Percentiles rank a stretch among this genome's conserved stretches.
These are phyloP conservation scores for Hortaea werneckii DNA, from an alignment of 2,329 filamentous ascomycete genomes.

Conservation along the genomic window DNA sequence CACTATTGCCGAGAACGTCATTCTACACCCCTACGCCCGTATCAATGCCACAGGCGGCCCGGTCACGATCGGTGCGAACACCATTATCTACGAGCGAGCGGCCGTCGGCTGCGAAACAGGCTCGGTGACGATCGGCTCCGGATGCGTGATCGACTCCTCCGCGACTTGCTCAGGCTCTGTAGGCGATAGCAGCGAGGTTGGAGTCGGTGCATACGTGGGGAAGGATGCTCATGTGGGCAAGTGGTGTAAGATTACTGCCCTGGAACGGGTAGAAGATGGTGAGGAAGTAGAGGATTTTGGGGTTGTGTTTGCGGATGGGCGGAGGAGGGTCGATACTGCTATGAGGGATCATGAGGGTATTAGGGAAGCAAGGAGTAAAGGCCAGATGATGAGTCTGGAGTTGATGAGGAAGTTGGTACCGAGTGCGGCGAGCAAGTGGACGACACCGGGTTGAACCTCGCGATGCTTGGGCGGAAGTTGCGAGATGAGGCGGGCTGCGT, in stretches of 20 bases:
- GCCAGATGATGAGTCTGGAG: constrained; percentile 24
- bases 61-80: constrained; percentile 40
- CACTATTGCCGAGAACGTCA: constrained; percentile 62
- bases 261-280: constrained; percentile 26
- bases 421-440: constrained; percentile 27
- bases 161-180: constrained; percentile 29
- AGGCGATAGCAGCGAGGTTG: constrained; percentile 21
- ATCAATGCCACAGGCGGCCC: constrained; percentile 32
- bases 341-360: constrained; percentile 20
- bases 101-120: constrained; percentile 22
- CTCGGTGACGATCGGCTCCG: constrained; percentile 25
- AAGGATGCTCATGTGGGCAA: constrained; percentile 35
- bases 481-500: too few species aligned
- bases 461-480: too few species aligned
- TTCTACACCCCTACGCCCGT: constrained; percentile 74
- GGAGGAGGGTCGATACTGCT: constrained; percentile 31
- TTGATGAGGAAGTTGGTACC: constrained; percentile 24
- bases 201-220: constrained; percentile 21
- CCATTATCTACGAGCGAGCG: constrained; percentile 64
- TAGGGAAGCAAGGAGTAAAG: constrained; percentile 21
- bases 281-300: constrained; percentile 36
- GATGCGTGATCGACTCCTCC: constrained; percentile 35
- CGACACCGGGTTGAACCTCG: not conserved
- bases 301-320: constrained; percentile 32
- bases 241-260: constrained; percentile 36